Evolutionary conservation across 441 rosid genomes (phyloP).

Genomic region (Gossypium trilobum): DNA sequence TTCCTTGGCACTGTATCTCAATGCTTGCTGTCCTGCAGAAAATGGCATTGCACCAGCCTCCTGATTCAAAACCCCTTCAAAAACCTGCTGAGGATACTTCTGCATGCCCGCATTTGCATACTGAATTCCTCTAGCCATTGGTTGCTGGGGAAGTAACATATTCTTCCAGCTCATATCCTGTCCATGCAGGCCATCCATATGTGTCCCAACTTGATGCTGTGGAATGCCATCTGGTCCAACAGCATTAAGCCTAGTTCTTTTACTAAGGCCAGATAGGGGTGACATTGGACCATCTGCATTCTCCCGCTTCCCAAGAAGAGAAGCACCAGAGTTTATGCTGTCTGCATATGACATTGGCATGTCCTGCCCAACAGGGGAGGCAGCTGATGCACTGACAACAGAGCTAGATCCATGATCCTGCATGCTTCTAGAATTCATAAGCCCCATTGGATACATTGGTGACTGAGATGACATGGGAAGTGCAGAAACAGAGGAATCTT

Average conservation of each 20-base stretch:
- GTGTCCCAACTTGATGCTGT: slow-evolving; percentile 54
- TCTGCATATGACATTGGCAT: slow-evolving; percentile 53
- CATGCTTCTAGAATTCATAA: slow-evolving; percentile 44
- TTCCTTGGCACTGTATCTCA: slow-evolving; percentile 58
- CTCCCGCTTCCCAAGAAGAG: slow-evolving; percentile 61
- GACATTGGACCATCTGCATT: slow-evolving; percentile 61
- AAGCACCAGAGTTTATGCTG: slow-evolving; percentile 38
- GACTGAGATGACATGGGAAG: slow-evolving; percentile 48
- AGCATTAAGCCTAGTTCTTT: slow-evolving; percentile 45
- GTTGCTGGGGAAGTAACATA: slow-evolving; percentile 46
- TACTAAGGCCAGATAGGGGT: slow-evolving; percentile 50
- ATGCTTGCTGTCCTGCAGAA: slow-evolving; percentile 46
- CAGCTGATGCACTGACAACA: slow-evolving; percentile 36
- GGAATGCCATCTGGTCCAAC: slow-evolving; percentile 54
- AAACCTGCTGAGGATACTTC: slow-evolving; percentile 59
- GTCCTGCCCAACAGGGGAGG: slow-evolving; percentile 61
- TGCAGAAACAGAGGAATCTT: slow-evolving; percentile 47
- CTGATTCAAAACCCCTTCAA: slow-evolving; percentile 60
- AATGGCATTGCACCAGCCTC: slow-evolving; percentile 50
- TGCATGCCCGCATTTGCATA: slow-evolving; percentile 48
- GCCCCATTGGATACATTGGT: slow-evolving; percentile 45
- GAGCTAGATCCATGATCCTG: slow-evolving; percentile 56
- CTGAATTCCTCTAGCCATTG: slow-evolving; percentile 54
- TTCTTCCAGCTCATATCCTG: slow-evolving; percentile 63
- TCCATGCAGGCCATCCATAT: slow-evolving; percentile 53